These are phyloP conservation scores for Chrysoporthe cubensis DNA, from an alignment of 2,329 filamentous ascomycete genomes.

Conservation along the genomic window DNA sequence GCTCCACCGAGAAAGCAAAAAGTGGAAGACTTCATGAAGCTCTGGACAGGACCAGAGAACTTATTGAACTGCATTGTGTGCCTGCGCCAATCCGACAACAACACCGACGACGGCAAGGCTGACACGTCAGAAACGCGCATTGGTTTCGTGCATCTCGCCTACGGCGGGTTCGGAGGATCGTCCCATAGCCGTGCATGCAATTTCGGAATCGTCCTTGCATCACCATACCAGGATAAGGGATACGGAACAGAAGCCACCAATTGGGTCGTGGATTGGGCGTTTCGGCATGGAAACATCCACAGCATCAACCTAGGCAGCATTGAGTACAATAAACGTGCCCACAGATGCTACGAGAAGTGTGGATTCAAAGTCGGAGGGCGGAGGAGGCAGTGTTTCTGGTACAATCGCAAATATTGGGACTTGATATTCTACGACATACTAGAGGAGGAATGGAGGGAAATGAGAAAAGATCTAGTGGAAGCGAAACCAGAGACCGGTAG, in stretches of 20 bases:
- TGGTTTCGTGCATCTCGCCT: slow-evolving; percentile 25
- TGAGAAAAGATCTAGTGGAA: slow-evolving; percentile 11
- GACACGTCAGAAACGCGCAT: slow-evolving; percentile 22
- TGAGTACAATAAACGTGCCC: slow-evolving; percentile 43
- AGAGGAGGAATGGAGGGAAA: slow-evolving; percentile 36
- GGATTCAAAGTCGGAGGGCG: slow-evolving; percentile 44
- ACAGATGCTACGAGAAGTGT: slow-evolving; percentile 43
- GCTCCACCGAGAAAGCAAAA: slow-evolving; percentile 26
- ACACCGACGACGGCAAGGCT: slow-evolving; percentile 18
- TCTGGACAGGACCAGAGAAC: slow-evolving; percentile 13
- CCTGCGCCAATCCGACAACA: slow-evolving; percentile 21
- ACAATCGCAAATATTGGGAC: slow-evolving; percentile 39
- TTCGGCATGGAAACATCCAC: slow-evolving; percentile 43
- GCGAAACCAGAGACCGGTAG: neutral
- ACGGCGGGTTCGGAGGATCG: neutral
- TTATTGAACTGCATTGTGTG: slow-evolving; percentile 33
- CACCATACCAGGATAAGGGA: slow-evolving; percentile 41
- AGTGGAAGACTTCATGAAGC: slow-evolving; percentile 27
- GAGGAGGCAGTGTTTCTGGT: slow-evolving; percentile 35
- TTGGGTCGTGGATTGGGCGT: slow-evolving; percentile 46
- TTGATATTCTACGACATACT: slow-evolving; percentile 34
- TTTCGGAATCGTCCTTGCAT: slow-evolving; percentile 33
- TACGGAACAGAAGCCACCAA: slow-evolving; percentile 46
- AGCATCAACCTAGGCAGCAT: slow-evolving; percentile 41
- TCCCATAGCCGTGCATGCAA: slow-evolving; percentile 33